These are phyloP conservation scores for Apodospora peruviana DNA, from an alignment of 495 filamentous ascomycete genomes.

Conservation along the genomic window DNA sequence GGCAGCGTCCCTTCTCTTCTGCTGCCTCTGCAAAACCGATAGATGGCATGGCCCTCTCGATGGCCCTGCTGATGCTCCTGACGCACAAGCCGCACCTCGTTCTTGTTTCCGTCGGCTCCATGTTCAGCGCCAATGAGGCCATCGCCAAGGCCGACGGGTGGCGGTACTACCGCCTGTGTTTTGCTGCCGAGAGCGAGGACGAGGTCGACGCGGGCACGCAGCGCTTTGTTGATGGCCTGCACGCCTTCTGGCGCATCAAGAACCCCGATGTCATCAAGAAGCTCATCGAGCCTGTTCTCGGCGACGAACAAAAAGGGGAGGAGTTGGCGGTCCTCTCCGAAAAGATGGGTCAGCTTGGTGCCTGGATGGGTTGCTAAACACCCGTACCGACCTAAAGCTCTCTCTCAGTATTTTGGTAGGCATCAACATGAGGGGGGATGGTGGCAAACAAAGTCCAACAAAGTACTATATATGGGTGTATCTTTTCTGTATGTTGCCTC, in stretches of 20 bases:
- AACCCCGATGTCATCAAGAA: constrained; percentile 57
- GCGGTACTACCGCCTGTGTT: constrained; percentile 73
- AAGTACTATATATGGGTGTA: too few species aligned
- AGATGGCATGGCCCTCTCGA: constrained; percentile 39
- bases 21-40: constrained; percentile 8
- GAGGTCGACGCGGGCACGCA: constrained; percentile 54
- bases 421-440: too few species aligned
- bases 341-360: constrained; percentile 17
- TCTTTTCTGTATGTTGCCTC: too few species aligned
- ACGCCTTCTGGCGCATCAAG: constrained; percentile 70
- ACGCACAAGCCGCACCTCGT: constrained; percentile 63
- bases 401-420: too few species aligned
- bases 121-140: constrained; percentile 62
- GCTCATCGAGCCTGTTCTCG: constrained; percentile 21
- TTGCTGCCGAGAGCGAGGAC: constrained; percentile 71
- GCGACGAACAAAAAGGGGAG: background rate
- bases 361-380: constrained; percentile 32
- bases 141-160: constrained; percentile 51
- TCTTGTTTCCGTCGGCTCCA: constrained; percentile 58
- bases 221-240: constrained; percentile 61
- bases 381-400: too few species aligned
- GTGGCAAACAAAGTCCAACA: too few species aligned
- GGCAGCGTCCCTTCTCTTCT: constrained; percentile 28
- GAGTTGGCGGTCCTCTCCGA: constrained; percentile 4
- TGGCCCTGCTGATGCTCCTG: constrained; percentile 67